phyloP scores from a whole-genome alignment of 805 yeast species.

The Jamesozyma hellenica region DNA sequence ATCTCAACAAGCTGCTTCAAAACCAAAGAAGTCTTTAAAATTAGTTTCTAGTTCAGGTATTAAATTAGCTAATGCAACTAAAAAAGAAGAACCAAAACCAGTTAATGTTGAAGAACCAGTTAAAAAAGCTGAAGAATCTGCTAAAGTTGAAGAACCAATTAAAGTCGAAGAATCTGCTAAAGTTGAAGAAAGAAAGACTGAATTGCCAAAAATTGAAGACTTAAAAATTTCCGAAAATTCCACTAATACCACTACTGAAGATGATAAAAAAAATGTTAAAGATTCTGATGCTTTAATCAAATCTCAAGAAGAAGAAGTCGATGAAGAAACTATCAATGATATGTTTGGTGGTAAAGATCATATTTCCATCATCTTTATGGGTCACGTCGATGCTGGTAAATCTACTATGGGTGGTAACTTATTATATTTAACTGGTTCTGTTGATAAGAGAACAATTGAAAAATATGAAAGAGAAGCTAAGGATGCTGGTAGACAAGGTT shows the following conservation, averaged over 20 bases:
- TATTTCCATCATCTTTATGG: constrained; percentile 94
- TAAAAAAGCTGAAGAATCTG: constrained; percentile 12
- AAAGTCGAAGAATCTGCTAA: constrained; percentile 11
- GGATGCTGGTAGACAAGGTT: constrained; percentile 99
- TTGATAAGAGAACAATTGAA: constrained; percentile 96
- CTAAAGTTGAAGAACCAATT: constrained; percentile 15
- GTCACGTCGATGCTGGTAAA: constrained; percentile 99
- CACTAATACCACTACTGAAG: constrained; percentile 23
- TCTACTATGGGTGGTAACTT: constrained; percentile 99
- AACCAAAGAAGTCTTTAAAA: constrained; percentile 60
- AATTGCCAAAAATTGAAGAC: constrained; percentile 25
- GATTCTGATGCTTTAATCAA: constrained; percentile 45
- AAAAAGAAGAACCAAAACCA: constrained; percentile 29
- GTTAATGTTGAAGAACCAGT: constrained; percentile 9
- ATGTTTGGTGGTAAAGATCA: constrained; percentile 97
- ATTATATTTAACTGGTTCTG: constrained; percentile 87
- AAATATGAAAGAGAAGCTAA: constrained; percentile 97
- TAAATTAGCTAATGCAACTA: constrained; percentile 47
- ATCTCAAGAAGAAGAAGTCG: constrained; percentile 73
- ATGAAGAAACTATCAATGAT: constrained; percentile 80
- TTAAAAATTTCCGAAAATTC: constrained; percentile 25
- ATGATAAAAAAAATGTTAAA: constrained; percentile 6
- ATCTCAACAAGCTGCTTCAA: constrained; percentile 33
- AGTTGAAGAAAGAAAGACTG: constrained; percentile 13
- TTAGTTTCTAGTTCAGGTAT: constrained; percentile 56